These are phyloP conservation scores for Paecilomyces dactylethromorphus DNA, from an alignment of 2,329 filamentous ascomycete genomes.

Conservation along the genomic window DNA sequence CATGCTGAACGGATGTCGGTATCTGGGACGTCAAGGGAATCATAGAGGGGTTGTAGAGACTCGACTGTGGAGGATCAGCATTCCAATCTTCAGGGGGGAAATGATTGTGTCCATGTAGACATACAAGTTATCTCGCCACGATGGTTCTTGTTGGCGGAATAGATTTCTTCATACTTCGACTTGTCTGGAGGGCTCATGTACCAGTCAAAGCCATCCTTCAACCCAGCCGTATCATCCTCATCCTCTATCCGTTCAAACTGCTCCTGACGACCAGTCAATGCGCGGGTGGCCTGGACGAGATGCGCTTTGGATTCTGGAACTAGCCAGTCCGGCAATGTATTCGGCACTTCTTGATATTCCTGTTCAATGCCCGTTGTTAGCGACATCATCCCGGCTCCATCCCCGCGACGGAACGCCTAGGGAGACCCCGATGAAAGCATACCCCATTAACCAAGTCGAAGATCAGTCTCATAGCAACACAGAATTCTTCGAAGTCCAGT, in stretches of 20 bases:
- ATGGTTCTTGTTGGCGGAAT: constrained; percentile 81
- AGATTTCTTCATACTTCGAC: constrained; percentile 94
- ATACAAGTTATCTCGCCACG: constrained; percentile 75
- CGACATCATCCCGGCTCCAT: not conserved
- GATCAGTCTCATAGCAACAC: constrained; percentile 95
- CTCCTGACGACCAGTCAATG: constrained; percentile 69
- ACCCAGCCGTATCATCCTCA: constrained; percentile 69
- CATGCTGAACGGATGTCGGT: constrained; percentile 84
- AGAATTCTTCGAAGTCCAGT: constrained; percentile 98
- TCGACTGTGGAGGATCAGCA: constrained; percentile 49
- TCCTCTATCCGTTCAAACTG: constrained; percentile 79
- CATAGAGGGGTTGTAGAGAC: constrained; percentile 76
- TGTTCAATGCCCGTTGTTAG: constrained; percentile 27
- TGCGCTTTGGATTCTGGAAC: constrained; percentile 92
- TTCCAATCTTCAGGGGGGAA: not conserved
- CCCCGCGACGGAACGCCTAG: not conserved
- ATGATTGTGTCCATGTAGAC: constrained; percentile 26
- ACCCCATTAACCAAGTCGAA: constrained; percentile 96
- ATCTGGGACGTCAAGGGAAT: constrained; percentile 58
- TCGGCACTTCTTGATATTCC: constrained; percentile 88
- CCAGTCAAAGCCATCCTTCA: constrained; percentile 98
- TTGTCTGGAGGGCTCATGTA: constrained; percentile 95
- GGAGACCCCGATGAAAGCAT: constrained; percentile 26
- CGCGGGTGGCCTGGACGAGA: constrained; percentile 74
- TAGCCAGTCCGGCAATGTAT: constrained; percentile 84